Evolutionary conservation across 2,329 filamentous ascomycete genomes (phyloP), one percentile per base, ranked within the genome.

Genomic region (Ampelomyces quisqualis): DNA sequence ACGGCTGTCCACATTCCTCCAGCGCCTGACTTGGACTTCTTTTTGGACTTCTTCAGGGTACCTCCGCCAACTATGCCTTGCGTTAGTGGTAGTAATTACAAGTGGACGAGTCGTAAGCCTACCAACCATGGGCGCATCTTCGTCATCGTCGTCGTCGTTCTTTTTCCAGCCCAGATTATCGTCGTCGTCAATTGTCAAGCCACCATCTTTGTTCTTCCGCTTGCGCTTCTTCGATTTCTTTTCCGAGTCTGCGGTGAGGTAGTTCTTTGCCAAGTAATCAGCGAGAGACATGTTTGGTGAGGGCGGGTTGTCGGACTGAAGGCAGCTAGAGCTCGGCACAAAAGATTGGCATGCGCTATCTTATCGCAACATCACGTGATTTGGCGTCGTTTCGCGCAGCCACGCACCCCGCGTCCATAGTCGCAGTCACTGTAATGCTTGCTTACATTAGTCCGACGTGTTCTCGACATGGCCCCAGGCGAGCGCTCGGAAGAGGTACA

Each of bases 261-360:
- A 98, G 68, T 90, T 93, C 49, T 88, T 85, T 24, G 91, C 90
- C 23, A 98, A 81, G 63, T 97, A 98, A 62, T 84, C 82, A 43
- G 89, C 84, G 52, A 96, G 78, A 40, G 78, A 76, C 79, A 84
- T 84, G 49, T 37, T 54, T 33, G 38, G 37, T 42, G 39, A 34
- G 27, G 43, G 42, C 17, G 28, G 46, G 28, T 26, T 44, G 31
- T 24, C 23, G 24, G 33, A 42, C 26, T 21, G 19, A 8, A 11
- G 32, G 15, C 22, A 28, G 34, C 36, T 29, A 26, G n/a, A 22
- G 31, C 43, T 33, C 37, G 20, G 8, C 23, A 9, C 14, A 13
- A 10, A n/a, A 26, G 4, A 6, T 26, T 26, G 9, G 23, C 23
- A 11, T 6, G 5, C 23, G 26, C 26, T 28, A 17, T 18, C 11